These are phyloP conservation scores for Colletotrichum cereale DNA, from an alignment of 2,329 filamentous ascomycete genomes.

Conservation along the genomic window DNA sequence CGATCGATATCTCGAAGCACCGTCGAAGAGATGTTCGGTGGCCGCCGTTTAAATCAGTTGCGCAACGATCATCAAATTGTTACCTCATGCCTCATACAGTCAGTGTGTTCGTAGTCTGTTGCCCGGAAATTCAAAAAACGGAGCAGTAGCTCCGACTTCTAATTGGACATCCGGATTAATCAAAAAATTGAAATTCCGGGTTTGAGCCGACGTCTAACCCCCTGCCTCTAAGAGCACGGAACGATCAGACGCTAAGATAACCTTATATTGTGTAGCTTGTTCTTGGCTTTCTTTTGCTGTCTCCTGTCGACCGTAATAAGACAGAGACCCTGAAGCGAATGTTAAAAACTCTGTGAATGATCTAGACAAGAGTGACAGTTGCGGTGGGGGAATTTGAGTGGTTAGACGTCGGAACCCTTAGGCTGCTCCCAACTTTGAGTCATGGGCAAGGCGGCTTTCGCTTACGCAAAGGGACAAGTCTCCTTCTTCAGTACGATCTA, in stretches of 20 bases:
- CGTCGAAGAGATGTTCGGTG: neutral
- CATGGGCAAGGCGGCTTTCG: neutral
- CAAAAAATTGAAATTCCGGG: neutral
- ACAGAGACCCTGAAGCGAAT: neutral
- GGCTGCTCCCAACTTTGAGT: neutral
- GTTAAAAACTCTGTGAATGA: neutral
- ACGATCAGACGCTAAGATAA: conserved; percentile 20
- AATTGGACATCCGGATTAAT: conserved; percentile 4
- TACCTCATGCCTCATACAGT: neutral
- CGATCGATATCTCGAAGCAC: neutral
- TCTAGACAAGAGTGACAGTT: neutral
- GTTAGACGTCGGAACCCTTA: neutral
- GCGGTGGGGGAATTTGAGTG: neutral
- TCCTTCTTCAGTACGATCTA: neutral
- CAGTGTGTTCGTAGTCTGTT: neutral
- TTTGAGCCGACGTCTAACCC: neutral
- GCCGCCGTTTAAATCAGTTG: neutral
- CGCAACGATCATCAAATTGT: neutral
- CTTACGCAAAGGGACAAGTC: neutral
- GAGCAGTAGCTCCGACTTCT: neutral
- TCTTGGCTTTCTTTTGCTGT: neutral
- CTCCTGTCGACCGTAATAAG: neutral
- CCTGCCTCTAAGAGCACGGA: neutral
- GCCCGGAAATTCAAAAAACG: conserved; percentile 1
- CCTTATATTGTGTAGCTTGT: neutral